Evolutionary conservation across 805 yeast species (phyloP).

Genomic region (Lachancea lanzarotensis): DNA sequence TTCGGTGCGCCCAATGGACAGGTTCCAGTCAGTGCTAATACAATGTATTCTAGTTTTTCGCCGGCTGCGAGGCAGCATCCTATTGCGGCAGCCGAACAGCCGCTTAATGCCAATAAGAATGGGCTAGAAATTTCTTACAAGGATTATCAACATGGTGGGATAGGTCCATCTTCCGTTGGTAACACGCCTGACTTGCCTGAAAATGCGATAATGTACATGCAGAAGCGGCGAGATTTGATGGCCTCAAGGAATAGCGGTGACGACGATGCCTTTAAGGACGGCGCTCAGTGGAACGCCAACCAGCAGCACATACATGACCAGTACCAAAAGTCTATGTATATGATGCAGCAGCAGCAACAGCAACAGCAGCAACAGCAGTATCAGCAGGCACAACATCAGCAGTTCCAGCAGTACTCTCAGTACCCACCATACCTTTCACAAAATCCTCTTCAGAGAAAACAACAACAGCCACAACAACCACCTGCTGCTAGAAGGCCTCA

Average conservation of each 20-base stretch:
- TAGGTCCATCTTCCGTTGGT: background rate
- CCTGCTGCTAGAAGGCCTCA: background rate
- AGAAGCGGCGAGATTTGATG: slow-evolving; percentile 4
- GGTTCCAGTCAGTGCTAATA: background rate
- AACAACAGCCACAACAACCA: slow-evolving; percentile 4
- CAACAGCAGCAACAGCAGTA: slow-evolving; percentile 10
- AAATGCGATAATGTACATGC: slow-evolving; percentile 4
- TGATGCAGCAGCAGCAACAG: slow-evolving; percentile 7
- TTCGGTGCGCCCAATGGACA: background rate
- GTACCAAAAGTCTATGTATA: slow-evolving; percentile 2
- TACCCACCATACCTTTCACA: background rate
- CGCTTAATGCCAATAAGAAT: background rate
- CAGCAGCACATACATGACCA: slow-evolving; percentile 5
- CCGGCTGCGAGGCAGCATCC: background rate
- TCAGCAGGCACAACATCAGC: slow-evolving; percentile 17
- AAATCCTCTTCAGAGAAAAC: slow-evolving; percentile 3
- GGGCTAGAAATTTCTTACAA: background rate
- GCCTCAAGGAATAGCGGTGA: background rate
- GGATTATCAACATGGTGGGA: slow-evolving; percentile 1
- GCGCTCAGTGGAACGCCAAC: background rate
- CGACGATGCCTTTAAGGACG: background rate
- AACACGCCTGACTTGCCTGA: background rate
- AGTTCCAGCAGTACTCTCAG: slow-evolving; percentile 11
- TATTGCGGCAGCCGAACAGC: background rate
- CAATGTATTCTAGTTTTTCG: slow-evolving; percentile 1